Percentiles rank a stretch among this genome's conserved stretches.
phyloP scores from a whole-genome alignment of 1,284 basidiomycete genomes.

The Microbotryum intermedium region DNA sequence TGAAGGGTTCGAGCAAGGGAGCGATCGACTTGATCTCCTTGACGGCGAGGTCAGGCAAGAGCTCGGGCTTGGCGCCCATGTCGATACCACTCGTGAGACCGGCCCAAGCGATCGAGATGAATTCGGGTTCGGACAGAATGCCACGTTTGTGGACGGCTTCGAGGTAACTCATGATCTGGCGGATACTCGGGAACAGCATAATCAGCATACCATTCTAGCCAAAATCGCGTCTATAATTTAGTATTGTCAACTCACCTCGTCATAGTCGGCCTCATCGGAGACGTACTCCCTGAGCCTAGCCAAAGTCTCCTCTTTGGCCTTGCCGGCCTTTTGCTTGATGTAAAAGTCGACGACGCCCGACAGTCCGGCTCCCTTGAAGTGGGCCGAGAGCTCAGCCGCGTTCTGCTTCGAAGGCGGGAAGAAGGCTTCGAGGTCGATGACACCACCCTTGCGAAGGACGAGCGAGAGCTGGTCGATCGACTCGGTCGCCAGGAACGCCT shows the following conservation, averaged over 20 bases:
- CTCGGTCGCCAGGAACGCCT: conserved; percentile 55
- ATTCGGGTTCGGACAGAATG: conserved; percentile 65
- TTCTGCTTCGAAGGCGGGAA: conserved; percentile 76
- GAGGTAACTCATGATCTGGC: conserved; percentile 64
- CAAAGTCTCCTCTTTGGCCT: conserved; percentile 50
- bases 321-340: conserved; percentile 71
- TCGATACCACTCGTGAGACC: conserved; percentile 79
- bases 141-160: conserved; percentile 46
- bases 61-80: conserved; percentile 77
- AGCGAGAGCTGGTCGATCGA: conserved; percentile 51
- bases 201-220: background rate
- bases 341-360: conserved; percentile 81
- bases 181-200: background rate
- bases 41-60: conserved; percentile 73
- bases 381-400: conserved; percentile 62
- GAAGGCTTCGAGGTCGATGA: conserved; percentile 77
- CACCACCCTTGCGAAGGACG: conserved; percentile 66
- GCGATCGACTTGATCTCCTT: conserved; percentile 56
- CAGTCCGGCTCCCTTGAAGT: conserved; percentile 73
- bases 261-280: conserved; percentile 44
- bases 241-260: conserved; percentile 47
- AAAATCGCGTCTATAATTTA: background rate
- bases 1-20: conserved; percentile 79
- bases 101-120: conserved; percentile 82
- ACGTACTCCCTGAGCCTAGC: conserved; percentile 51